Evolutionary conservation across 1,284 basidiomycete species (phyloP).

Genomic region (Omphalotus olearius): DNA sequence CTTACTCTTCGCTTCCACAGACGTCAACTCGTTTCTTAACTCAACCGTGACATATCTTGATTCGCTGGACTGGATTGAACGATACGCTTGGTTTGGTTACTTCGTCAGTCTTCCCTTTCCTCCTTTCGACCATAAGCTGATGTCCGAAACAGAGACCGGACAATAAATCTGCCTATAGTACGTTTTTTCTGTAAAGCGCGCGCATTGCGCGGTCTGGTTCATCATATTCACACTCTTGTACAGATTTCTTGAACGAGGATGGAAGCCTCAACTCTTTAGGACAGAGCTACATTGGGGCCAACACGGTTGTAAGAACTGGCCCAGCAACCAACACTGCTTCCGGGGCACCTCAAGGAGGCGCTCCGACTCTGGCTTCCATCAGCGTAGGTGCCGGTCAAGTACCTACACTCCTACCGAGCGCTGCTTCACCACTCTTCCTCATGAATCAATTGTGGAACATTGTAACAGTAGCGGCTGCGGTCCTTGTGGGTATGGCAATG

Average conservation of each 20-base stretch:
- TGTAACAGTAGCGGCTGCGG: too few species aligned
- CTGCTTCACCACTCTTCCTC: not conserved
- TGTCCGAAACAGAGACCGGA: conserved; percentile 29
- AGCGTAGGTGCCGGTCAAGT: conserved; percentile 11
- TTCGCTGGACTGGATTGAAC: conserved; percentile 37
- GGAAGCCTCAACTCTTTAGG: conserved; percentile 39
- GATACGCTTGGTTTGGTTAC: conserved; percentile 45
- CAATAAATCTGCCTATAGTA: conserved; percentile 34
- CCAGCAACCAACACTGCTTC: conserved; percentile 14
- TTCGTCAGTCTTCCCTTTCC: conserved; percentile 31
- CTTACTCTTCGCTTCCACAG: conserved; percentile 17
- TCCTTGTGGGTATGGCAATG: too few species aligned
- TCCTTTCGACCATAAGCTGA: not conserved
- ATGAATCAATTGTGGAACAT: not conserved
- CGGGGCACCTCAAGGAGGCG: conserved; percentile 3
- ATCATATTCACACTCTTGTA: not conserved
- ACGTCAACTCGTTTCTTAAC: conserved; percentile 38
- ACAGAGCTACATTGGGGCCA: conserved; percentile 36
- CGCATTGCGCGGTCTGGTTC: not conserved
- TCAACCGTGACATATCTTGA: conserved; percentile 38
- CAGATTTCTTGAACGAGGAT: conserved; percentile 37
- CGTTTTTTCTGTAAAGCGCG: too few species aligned
- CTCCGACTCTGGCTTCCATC: conserved; percentile 14
- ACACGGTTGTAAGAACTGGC: conserved; percentile 25
- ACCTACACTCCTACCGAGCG: conserved; percentile 13